Conservation (phyloP, 2,329 filamentous ascomycete genomes). For the Sporothrix protearum region DNA sequence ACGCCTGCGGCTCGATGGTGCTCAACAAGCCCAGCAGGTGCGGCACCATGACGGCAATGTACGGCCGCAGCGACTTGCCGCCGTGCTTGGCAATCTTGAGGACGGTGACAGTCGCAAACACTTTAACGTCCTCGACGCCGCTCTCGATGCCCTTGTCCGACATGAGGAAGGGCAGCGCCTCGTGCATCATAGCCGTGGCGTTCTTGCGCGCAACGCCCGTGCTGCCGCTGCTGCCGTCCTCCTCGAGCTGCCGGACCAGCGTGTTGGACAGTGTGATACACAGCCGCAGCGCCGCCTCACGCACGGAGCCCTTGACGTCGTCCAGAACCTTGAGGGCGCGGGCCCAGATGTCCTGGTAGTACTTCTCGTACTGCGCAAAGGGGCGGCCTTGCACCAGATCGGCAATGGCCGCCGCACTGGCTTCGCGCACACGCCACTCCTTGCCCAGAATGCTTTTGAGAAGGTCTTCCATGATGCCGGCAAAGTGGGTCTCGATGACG, state of each 20-base stretch:
- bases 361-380: slow-evolving; percentile 73
- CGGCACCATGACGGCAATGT: slow-evolving; percentile 76
- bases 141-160: slow-evolving; percentile 88
- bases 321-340: slow-evolving; percentile 87
- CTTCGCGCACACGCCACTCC: slow-evolving; percentile 91
- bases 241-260: slow-evolving; percentile 79
- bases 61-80: slow-evolving; percentile 71
- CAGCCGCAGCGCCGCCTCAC: slow-evolving; percentile 73
- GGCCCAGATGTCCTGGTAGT: slow-evolving; percentile 80
- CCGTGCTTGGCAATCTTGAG: slow-evolving; percentile 88
- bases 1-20: slow-evolving; percentile 79
- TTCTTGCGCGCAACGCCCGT: slow-evolving; percentile 2
- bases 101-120: slow-evolving; percentile 77
- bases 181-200: slow-evolving; percentile 73
- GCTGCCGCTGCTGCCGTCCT: slow-evolving; percentile 56
- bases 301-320: slow-evolving; percentile 90
- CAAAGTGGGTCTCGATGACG: slow-evolving; percentile 77
- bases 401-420: slow-evolving; percentile 83
- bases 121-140: slow-evolving; percentile 79
- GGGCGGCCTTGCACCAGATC: slow-evolving; percentile 81
- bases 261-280: slow-evolving; percentile 82
- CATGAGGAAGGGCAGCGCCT: slow-evolving; percentile 85
- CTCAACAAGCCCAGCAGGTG: slow-evolving; percentile 78
- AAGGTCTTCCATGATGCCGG: slow-evolving; percentile 83
- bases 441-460: slow-evolving; percentile 80